Base-by-base conservation (phyloP, 169 alveolate species). In the Plasmodium inui region DNA sequence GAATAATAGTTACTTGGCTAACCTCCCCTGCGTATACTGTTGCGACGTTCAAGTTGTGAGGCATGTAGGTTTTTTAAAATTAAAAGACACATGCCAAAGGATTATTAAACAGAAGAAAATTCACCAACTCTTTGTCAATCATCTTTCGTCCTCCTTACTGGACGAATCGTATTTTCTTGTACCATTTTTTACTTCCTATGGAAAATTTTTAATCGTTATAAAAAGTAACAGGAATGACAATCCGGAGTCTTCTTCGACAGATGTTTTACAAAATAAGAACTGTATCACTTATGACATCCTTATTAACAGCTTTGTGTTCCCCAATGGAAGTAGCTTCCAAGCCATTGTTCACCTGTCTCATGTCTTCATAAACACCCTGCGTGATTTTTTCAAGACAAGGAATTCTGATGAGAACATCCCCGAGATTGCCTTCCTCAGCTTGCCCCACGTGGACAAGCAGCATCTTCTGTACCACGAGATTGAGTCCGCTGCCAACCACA, bases 131-230 rank as follows among this genome's bases (percentile, higher is more conserved):
- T 89, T 89, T 57, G 26, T 79, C 44, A 72, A 61, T 39, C 94
- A 89, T 71, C 72, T 89, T 34, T 89, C 90, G 1, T 55, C 88
- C 17, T 89, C 80, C 50, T 39, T 72, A 89, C 32, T 79, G 39
- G 94, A 89, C 32, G 90, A 89, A 14, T 89, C 88, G 7, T 89
- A 89, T 73, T 89, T 89, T 67, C 57, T 89, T 61, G 72, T 89
- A 10, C 94, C 94, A 19, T 89, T 89, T 89, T 89, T 78, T 78
- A 57, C 94, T 22, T 89, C 94, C 2, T 89, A 89, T 89, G 94
- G 94, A 79, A 89, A 80, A 89, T 89, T 89, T 89, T 22, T 89
- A 61, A 89, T 89, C 12, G 50, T 89, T 34, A 89, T 89, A 37
- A 89, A 89, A 89, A 89, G 72, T 14, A 37, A 50, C 22, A 76